Evolutionary conservation across 2,329 filamentous ascomycete species (phyloP), one percentile per base, ranked within the genome.

Genomic region (Colletotrichum orchidophilum): DNA sequence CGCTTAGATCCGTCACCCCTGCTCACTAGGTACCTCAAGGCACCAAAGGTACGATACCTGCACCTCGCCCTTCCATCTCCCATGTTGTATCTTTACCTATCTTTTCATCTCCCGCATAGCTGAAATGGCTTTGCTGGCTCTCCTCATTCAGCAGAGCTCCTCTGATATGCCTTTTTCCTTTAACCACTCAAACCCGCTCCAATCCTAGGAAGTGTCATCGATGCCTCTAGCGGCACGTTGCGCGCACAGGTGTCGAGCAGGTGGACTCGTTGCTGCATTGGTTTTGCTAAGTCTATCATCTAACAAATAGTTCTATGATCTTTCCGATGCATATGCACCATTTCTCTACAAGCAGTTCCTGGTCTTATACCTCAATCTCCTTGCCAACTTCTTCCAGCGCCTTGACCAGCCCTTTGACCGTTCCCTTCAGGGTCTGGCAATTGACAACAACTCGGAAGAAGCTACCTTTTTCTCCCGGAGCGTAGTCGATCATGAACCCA

Each of bases 361-460:
- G 24, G 6, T 13, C 50, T 27, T 63, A 68, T 26, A 52, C 64
- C 15, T n/a, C 63, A 5, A 74, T 63, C 64, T 82, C 79, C 59
- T 54, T 74, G 5, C 83, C 85, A 24, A 85, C 83, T 66, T 84
- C 82, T 69, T 86, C 81, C n/a, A 91, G 79, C 1, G 86, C 88
- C 75, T 83, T 85, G 8, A 90, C 81, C 42, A 92, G 79, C 0
- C 87, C 86, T 11, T 87, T 83, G 1, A 89, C 82, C 0, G 88
- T 90, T 5, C 81, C 81, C 71, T 76, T 78, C 59, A 87, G 76
- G 12, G 88, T 90, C 81, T 88, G 86, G 63, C 83, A 83, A 75
- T 90, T 90, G 5, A 90, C 84, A 50, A 90, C 88, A 1, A 89
- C 87, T n/a, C 88, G 82, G 78, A 90, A 87, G 77, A 90, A 89